phyloP scores from a whole-genome alignment of 2,329 filamentous ascomycete species.

The Aspergillus sp. region DNA sequence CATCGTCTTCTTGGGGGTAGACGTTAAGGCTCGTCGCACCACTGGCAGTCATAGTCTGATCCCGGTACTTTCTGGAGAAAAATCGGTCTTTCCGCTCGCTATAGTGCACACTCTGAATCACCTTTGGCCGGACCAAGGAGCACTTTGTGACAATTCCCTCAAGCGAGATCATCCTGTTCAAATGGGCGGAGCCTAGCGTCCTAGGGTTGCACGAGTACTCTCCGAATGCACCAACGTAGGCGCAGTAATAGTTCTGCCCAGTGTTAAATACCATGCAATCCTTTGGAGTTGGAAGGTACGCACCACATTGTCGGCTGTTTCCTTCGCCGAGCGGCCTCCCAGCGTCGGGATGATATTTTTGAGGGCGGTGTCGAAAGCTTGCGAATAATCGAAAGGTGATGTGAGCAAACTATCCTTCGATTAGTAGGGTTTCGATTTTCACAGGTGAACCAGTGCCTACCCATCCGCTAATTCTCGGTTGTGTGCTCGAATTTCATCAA shows the following conservation, averaged over 20 bases:
- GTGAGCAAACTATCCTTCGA: slow-evolving; percentile 60
- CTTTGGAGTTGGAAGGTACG: slow-evolving; percentile 12
- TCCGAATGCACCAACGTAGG: slow-evolving; percentile 94
- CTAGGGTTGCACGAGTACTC: slow-evolving; percentile 92
- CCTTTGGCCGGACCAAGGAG: slow-evolving; percentile 90
- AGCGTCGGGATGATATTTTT: slow-evolving; percentile 83
- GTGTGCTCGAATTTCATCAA: slow-evolving; percentile 89
- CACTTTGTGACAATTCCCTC: slow-evolving; percentile 97
- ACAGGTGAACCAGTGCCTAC: slow-evolving; percentile 25
- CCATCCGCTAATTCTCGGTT: slow-evolving; percentile 76
- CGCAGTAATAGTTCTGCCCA: slow-evolving; percentile 75
- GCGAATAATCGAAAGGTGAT: slow-evolving; percentile 80
- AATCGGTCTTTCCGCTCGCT: slow-evolving; percentile 85
- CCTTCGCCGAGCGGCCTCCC: slow-evolving; percentile 70
- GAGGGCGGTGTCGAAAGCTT: slow-evolving; percentile 86
- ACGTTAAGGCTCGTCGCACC: slow-evolving; percentile 85
- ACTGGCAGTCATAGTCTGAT: slow-evolving; percentile 93
- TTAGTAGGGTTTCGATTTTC: slow-evolving; percentile 10
- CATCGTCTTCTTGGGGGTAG: slow-evolving; percentile 89
- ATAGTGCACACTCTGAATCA: slow-evolving; percentile 98
- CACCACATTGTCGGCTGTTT: slow-evolving; percentile 72
- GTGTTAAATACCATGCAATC: slow-evolving; percentile 8
- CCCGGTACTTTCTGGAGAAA: slow-evolving; percentile 83
- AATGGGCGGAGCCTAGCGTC: slow-evolving; percentile 80
- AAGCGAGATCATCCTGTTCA: slow-evolving; percentile 95